Base-by-base conservation (phyloP, 805 yeast genomes). In the Lipomyces sp. region DNA sequence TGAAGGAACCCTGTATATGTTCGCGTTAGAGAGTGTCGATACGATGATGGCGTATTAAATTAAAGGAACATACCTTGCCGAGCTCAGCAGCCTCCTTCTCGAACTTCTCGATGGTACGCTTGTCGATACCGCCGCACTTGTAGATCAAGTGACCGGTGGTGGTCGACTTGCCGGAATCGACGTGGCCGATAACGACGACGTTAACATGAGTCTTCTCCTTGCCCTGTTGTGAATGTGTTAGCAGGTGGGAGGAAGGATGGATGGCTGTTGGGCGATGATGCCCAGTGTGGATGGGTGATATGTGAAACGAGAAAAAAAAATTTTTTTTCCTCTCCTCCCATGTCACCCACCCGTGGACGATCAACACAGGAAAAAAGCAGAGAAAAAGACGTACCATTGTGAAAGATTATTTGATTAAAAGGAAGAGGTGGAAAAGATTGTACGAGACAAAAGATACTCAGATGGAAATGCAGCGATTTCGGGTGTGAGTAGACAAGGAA, bases 141-240 rank as follows among this genome's bases (percentile, higher is more conserved):
- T 75, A 90, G 74, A 90, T 89, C 79, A 90, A 86, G 84, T 90
- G 97, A 79, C 97, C 97, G 75, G 98, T 90, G 78, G 97, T 91
- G 74, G 98, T 90, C 63, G 97, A 91, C 81, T 86, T 86, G 80
- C 91, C 91, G 70, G 97, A 90, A 80, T 91, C 98, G 97, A 93
- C 98, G 95, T 91, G 98, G 79, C 98, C 98, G 78, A 91, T 91
- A 75, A 93, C 98, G 78, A 93, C 98, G 80, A 91, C 95, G 96
- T 91, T 91, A 82, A 91, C 86, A 86, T 91, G 98, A 78, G 81
- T 71, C 85, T 91, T 58, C 21, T 56, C 60, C 31, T 56, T 56
- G 39, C 60, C 60, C 60, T 56, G 44, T 31, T 35, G 21, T 1
- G 28, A n/a, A n/a, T n/a, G n/a, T n/a, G 31, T 31, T 14, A 22